phyloP scores from a whole-genome alignment of 2,329 filamentous ascomycete genomes.

The Arthrobotrys entomopaga region DNA sequence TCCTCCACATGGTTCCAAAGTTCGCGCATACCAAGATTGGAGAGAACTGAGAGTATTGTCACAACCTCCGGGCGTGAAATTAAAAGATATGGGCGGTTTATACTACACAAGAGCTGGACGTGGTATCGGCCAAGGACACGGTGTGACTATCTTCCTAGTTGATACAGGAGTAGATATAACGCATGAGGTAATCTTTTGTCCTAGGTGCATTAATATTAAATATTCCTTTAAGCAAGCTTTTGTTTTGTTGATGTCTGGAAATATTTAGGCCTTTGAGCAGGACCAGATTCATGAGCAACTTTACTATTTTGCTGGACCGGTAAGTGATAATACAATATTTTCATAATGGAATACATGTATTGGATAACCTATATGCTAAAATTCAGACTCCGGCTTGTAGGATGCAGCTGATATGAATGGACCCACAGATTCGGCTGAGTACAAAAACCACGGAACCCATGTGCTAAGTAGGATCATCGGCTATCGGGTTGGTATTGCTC shows the following conservation, averaged over 20 bases:
- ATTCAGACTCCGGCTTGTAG: slow-evolving; percentile 3
- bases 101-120: neutral
- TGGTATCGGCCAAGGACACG: neutral
- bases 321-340: neutral
- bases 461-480: slow-evolving; percentile 17
- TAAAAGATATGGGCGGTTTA: neutral
- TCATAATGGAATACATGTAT: too few relatives aligned
- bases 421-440: neutral
- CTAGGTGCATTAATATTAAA: neutral
- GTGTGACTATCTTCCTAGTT: neutral
- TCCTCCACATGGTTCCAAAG: neutral
- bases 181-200: neutral
- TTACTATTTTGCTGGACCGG: slow-evolving; percentile 1
- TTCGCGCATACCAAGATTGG: neutral
- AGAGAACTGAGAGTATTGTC: neutral
- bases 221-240: neutral
- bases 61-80: neutral
- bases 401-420: too few relatives aligned
- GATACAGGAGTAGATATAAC: neutral
- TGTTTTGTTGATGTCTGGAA: neutral
- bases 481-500: slow-evolving; percentile 2
- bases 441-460: slow-evolving; percentile 4
- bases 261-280: neutral
- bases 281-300: neutral
- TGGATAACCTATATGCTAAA: slow-evolving; percentile 4